These are phyloP conservation scores for Arxiozyma bovina DNA, from an alignment of 1,139 yeast species.

Conservation along the genomic window DNA sequence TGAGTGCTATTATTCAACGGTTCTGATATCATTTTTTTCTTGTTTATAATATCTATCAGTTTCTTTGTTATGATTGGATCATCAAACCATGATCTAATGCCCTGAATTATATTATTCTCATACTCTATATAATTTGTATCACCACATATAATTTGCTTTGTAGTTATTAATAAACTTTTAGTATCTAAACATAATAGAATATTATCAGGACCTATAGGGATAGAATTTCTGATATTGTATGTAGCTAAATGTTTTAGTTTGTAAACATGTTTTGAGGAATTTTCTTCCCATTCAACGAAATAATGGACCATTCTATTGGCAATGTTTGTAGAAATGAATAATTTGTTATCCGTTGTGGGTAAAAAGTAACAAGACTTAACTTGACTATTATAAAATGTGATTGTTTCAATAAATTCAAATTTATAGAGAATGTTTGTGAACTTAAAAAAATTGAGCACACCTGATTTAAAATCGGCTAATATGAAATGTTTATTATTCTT, in stretches of 20 bases:
- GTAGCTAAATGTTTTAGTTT: constrained; percentile 18
- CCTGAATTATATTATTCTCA: constrained; percentile 11
- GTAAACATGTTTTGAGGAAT: constrained; percentile 11
- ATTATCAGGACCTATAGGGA: constrained; percentile 18
- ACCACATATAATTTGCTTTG: constrained; percentile 27
- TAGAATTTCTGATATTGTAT: constrained; percentile 11
- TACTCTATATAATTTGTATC: constrained; percentile 15
- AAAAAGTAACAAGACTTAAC: constrained; percentile 14
- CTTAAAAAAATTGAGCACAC: constrained; percentile 18
- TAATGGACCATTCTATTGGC: constrained; percentile 17
- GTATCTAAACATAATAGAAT: constrained; percentile 12
- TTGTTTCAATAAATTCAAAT: constrained; percentile 18
- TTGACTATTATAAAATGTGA: constrained; percentile 14
- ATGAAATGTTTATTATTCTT: constrained; percentile 14
- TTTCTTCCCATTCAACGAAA: constrained; percentile 22
- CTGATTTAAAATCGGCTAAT: constrained; percentile 11
- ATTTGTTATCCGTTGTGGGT: constrained; percentile 10
- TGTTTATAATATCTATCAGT: background rate
- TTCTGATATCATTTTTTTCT: background rate
- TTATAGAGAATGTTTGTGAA: constrained; percentile 8
- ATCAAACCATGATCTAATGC: constrained; percentile 15
- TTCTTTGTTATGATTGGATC: background rate
- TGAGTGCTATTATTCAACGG: background rate
- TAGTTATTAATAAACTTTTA: constrained; percentile 15
- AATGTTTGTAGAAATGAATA: constrained; percentile 17